phyloP scores from a whole-genome alignment of 2,329 filamentous ascomycete species.

The Chaetomium olivaceum region DNA sequence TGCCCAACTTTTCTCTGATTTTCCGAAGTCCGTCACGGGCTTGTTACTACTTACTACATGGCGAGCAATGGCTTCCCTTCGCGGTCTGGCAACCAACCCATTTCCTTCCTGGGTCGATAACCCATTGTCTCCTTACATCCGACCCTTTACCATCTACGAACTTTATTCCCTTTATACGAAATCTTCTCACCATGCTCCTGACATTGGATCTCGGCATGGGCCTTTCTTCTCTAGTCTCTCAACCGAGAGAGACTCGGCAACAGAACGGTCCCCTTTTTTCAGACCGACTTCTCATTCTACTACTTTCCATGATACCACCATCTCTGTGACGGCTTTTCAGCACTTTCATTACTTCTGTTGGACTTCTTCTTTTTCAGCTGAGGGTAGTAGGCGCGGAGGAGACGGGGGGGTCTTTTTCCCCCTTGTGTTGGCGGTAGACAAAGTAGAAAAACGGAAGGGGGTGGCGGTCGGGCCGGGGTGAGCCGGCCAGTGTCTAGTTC shows the following conservation, averaged over 20 bases:
- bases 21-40: background rate
- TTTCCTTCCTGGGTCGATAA: conserved; percentile 14
- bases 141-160: conserved; percentile 3
- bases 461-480: background rate
- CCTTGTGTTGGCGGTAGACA: background rate
- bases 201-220: background rate
- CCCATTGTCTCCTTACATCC: background rate
- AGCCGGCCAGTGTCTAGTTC: background rate
- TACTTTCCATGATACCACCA: conserved; percentile 27
- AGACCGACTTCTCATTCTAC: background rate
- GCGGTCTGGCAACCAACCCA: conserved; percentile 23
- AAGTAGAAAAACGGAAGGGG: background rate
- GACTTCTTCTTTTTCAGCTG: background rate
- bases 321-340: conserved; percentile 24
- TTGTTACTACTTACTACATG: background rate
- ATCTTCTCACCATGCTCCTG: background rate
- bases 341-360: conserved; percentile 17
- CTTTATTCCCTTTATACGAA: conserved; percentile 14
- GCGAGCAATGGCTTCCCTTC: conserved; percentile 5
- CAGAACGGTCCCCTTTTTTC: background rate
- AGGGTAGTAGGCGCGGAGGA: background rate
- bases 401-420: background rate
- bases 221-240: background rate
- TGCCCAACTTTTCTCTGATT: conserved; percentile 3
- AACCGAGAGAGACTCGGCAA: background rate